Evolutionary conservation across 169 alveolate genomes (phyloP), one percentile per base, ranked within the genome.

Genomic region (Plasmodium sp.): DNA sequence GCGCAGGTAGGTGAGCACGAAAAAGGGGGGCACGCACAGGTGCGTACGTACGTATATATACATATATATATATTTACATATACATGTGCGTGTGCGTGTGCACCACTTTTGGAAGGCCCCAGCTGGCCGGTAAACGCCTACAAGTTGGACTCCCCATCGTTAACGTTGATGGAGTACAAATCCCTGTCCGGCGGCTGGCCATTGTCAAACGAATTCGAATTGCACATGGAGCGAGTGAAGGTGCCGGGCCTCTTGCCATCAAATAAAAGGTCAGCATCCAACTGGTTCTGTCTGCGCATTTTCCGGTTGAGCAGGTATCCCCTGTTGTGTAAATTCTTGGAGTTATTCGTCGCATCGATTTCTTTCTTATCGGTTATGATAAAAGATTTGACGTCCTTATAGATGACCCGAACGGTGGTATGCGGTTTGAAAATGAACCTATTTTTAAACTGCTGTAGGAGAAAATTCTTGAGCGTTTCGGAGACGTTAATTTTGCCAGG

Each of bases 401-500:
- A 96, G 36, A 95, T 96, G 81, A 96, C 96, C 34, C 94, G 92
- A 33, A 96, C 77, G 43, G 96, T 96, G 18, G 75, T 92, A 92
- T 96, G 81, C 75, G 95, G 95, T 43, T 92, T 92, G 95, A 95
- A 96, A 36, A 88, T 92, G 83, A 96, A 96, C 84, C 97, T 83
- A 74, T 84, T 92, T 83, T 80, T 83, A 84, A 77, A 92, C 81
- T 92, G 95, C 41, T 83, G 95, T 84, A 92, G 72, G 81, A 96
- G 72, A 33, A 96, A 93, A 72, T 92, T 96, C 94, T 92, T 93
- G 56, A 97, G 92, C 0, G 96, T 80, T 73, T 94, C 99, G 1
- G 99, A 97, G 7, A 98, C 99, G 77, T 97, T 97, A 67, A 98
- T 97, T 77, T 95, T 96, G 0, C 99, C 99, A 1, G 99, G 99